Evolutionary conservation across 768 basidiomycete genomes (phyloP).

Genomic region (Crassisporium funariophilum): DNA sequence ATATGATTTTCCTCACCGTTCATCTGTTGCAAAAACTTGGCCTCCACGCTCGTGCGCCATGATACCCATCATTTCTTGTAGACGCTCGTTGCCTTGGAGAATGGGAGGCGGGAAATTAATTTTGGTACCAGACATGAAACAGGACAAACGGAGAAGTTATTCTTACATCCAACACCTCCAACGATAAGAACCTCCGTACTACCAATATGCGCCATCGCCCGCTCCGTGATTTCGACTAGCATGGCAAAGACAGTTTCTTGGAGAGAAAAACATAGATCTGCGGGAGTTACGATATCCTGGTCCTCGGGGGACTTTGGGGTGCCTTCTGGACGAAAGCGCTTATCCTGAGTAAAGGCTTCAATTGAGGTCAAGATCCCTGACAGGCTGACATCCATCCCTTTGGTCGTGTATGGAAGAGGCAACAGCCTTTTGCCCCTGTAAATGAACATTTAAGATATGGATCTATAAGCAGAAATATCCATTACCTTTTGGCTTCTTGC

Average conservation of each 20-base stretch:
- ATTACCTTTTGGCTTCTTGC: conserved; percentile 87
- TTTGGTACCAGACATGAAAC: neutral
- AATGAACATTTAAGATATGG: too few species aligned
- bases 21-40: conserved; percentile 92
- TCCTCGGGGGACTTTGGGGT: conserved; percentile 40
- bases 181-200: conserved; percentile 97
- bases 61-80: conserved; percentile 99
- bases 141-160: neutral
- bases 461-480: conserved; percentile 17
- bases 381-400: conserved; percentile 97
- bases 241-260: conserved; percentile 98
- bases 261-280: conserved; percentile 95
- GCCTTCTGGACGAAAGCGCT: conserved; percentile 66
- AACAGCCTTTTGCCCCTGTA: conserved; percentile 81
- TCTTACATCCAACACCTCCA: conserved; percentile 98
- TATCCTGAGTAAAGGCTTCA: conserved; percentile 87
- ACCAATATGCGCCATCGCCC: conserved; percentile 98
- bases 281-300: conserved; percentile 82
- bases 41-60: conserved; percentile 94
- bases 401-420: conserved; percentile 90
- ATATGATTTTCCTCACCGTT: conserved; percentile 57
- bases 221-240: conserved; percentile 98
- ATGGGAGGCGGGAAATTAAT: too few species aligned
- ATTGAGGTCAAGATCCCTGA: conserved; percentile 91
- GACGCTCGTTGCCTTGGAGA: conserved; percentile 76